phyloP scores from a whole-genome alignment of 2,329 filamentous ascomycete species.

The Trichocomaceae sp. region DNA sequence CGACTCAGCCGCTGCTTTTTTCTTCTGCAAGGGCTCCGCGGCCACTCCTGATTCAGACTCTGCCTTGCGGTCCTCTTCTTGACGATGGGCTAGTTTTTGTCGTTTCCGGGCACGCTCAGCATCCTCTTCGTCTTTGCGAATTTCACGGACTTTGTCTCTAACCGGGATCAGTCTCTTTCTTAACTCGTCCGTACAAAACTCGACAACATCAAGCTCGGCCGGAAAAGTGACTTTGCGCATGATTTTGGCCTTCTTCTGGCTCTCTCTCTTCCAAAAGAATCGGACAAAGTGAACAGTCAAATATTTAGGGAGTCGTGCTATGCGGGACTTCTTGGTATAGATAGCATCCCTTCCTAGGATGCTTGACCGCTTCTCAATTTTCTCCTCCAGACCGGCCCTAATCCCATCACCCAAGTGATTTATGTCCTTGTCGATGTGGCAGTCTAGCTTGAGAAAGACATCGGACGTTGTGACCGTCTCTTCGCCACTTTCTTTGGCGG shows the following conservation, averaged over 20 bases:
- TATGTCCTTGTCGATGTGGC: constrained; percentile 79
- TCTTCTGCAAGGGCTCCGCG: constrained; percentile 42
- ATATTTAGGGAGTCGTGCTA: constrained; percentile 87
- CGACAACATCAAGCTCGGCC: constrained; percentile 82
- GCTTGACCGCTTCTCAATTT: constrained; percentile 83
- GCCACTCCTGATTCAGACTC: constrained; percentile 27
- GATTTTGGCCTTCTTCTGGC: constrained; percentile 98
- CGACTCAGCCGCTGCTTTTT: constrained; percentile 47
- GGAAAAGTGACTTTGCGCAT: constrained; percentile 98
- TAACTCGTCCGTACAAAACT: constrained; percentile 91
- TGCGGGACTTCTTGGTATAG: constrained; percentile 88
- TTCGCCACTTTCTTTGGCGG: constrained; percentile 68
- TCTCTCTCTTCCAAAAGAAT: constrained; percentile 95
- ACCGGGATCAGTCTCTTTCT: constrained; percentile 77
- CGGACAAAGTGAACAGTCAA: constrained; percentile 95
- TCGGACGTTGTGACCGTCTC: constrained; percentile 62
- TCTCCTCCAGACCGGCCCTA: constrained; percentile 70
- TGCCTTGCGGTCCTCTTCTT: constrained; percentile 46
- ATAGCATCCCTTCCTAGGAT: constrained; percentile 68
- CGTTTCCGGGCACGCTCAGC: constrained; percentile 86
- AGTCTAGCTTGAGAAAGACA: constrained; percentile 84
- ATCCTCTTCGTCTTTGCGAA: constrained; percentile 91
- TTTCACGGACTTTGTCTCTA: constrained; percentile 91
- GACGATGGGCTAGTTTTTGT: constrained; percentile 64
- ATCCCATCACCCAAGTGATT: constrained; percentile 92